phyloP scores from a whole-genome alignment of 441 rosid genomes.

The Metrosideros polymorpha region DNA sequence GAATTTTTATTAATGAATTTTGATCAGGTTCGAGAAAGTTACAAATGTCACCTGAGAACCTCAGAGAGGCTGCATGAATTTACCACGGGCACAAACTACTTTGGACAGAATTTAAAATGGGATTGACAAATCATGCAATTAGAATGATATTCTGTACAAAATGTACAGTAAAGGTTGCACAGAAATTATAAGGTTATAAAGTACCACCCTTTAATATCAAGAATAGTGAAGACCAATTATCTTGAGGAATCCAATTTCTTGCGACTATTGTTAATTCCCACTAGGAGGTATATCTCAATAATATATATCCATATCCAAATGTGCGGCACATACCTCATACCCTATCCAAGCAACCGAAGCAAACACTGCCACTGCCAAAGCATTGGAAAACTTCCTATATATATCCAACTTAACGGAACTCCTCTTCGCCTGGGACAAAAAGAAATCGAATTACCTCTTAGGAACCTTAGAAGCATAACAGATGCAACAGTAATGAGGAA shows the following conservation, averaged over 20 bases:
- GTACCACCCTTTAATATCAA: background rate
- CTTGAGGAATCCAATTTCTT: background rate
- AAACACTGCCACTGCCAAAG: conserved; percentile 68
- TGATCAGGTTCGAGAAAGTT: background rate
- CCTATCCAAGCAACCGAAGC: conserved; percentile 88
- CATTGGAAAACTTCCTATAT: conserved; percentile 94
- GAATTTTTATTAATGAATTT: background rate
- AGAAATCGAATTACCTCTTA: background rate
- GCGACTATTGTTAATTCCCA: background rate
- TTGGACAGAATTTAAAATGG: background rate
- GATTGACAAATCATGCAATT: background rate
- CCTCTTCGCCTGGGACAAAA: conserved; percentile 52
- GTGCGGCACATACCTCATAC: conserved; percentile 56
- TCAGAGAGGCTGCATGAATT: background rate
- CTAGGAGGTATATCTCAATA: background rate
- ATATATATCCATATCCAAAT: background rate
- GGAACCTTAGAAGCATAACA: background rate
- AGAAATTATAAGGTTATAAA: background rate
- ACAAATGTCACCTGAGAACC: background rate
- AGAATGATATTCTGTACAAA: background rate
- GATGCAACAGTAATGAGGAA: background rate
- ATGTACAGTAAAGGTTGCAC: background rate
- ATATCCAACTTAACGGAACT: conserved; percentile 81
- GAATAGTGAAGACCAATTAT: background rate
- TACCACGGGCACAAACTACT: background rate